Base-by-base conservation (phyloP, 257 asterid genomes). In the Solanum pinnatisectum region DNA sequence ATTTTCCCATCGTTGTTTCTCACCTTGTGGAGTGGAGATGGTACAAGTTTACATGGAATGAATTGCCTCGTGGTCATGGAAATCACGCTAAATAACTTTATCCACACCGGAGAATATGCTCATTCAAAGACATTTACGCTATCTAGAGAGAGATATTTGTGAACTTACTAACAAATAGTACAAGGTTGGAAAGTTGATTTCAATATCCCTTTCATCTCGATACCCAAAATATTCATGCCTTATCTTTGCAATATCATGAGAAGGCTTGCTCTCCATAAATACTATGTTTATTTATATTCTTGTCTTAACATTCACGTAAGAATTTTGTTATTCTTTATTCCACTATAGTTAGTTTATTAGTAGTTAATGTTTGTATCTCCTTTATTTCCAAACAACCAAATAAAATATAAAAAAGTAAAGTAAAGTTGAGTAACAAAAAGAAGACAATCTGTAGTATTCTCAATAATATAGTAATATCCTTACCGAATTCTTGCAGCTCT, bases 1-100 rank as follows among this genome's bases (percentile, higher is more conserved):
- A 82, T 85, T 86, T 88, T 63, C 9, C 27, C 33, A 3, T 76
- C 60, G 2, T 46, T 83, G 33, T 91, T 90, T 87, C 74, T 79
- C 83, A 65, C 44, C 81, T 84, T 46, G 25, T 16, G 33, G 23
- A 16, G 37, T 1, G 32, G 59, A 49, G 90, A 88, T 25, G 86
- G 92, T 3, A 90, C 92, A n/a, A 63, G 16, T 68, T 68, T 67
- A 30, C n/a, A 16, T 6, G n/a, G 63, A 52, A 52, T 52, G 63
- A 49, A 49, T 49, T 49, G 20, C 59, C 63, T 52, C 63, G 63
- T 52, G 10, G 23, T 23, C 6, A 70, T 70, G 77, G 22, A 71
- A 32, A 90, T 86, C 1, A 39, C 49, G 1, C 32, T 56, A 63
- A 46, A 5, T 11, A 37, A 37, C 56, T 22, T 76, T 76, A 22